These are phyloP conservation scores for Sordaria brevicollis DNA, from an alignment of 495 filamentous ascomycete species.

Conservation along the genomic window DNA sequence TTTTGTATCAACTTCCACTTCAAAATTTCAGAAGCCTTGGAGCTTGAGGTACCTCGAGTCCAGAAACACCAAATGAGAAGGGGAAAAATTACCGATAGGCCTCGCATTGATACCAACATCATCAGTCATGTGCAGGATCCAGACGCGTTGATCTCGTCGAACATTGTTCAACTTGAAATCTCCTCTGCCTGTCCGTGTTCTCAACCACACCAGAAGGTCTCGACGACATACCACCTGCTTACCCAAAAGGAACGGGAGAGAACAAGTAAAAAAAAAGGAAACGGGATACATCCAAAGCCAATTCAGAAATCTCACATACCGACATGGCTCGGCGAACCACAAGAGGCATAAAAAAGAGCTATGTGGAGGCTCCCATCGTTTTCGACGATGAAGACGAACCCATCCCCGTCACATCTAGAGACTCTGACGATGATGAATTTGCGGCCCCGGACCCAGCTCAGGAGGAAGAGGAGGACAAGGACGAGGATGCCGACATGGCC, in stretches of 20 bases:
- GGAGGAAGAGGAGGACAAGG: slow-evolving; percentile 6
- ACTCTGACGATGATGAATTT: slow-evolving; percentile 15
- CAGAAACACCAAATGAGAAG: neutral
- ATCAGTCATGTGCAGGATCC: neutral
- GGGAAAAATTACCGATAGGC: neutral
- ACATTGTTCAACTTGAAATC: neutral
- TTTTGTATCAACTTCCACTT: neutral
- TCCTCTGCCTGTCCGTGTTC: neutral
- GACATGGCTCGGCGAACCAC: slow-evolving; percentile 12
- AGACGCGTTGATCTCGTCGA: neutral
- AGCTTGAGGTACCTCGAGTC: neutral
- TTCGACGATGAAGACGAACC: slow-evolving; percentile 17
- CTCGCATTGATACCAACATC: neutral
- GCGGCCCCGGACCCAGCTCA: slow-evolving; percentile 1
- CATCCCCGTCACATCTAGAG: slow-evolving; percentile 2
- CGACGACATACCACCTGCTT: neutral
- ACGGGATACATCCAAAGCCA: neutral
- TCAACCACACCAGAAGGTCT: neutral
- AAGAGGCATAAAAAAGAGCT: slow-evolving; percentile 14
- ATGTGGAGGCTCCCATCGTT: slow-evolving; percentile 12
- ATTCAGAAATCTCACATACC: neutral
- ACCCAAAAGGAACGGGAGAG: neutral
- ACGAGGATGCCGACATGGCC: slow-evolving; percentile 10
- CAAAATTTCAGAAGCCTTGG: neutral
- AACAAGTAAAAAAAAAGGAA: neutral